Evolutionary conservation across 2,329 filamentous ascomycete species (phyloP).

Genomic region (Metarhizium anisopliae): DNA sequence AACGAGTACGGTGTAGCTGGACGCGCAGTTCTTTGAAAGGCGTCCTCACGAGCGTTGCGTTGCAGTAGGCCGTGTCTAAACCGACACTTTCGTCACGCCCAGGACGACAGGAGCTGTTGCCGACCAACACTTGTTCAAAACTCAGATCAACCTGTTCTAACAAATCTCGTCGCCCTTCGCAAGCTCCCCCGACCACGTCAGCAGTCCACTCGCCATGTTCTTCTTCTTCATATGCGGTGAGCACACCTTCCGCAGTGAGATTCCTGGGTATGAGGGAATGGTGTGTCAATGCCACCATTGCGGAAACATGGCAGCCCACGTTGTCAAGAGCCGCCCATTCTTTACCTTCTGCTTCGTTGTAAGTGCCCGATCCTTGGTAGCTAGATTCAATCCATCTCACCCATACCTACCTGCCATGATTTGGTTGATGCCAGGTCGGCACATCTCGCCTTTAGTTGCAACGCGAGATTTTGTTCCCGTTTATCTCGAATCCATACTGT

Average conservation of each 20-base stretch:
- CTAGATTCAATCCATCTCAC: background rate
- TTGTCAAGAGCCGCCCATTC: conserved; percentile 59
- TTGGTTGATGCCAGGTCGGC: background rate
- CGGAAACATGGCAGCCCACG: conserved; percentile 52
- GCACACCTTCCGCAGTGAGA: conserved; percentile 50
- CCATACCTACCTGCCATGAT: background rate
- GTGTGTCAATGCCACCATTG: conserved; percentile 58
- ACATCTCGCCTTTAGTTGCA: background rate
- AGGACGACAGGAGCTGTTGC: no score
- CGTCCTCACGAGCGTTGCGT: background rate
- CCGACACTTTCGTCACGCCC: background rate
- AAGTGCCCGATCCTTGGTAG: conserved; percentile 18
- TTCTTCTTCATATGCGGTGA: conserved; percentile 55
- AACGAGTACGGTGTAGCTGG: background rate
- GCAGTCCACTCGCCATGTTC: conserved; percentile 36
- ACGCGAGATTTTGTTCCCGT: background rate
- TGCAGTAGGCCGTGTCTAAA: background rate
- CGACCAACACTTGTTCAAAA: no score
- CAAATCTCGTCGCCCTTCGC: no score
- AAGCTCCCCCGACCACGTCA: no score
- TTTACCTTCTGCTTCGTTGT: conserved; percentile 74
- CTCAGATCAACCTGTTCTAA: no score
- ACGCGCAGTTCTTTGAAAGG: background rate
- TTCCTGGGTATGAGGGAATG: conserved; percentile 52
- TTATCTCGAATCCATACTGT: background rate